These are phyloP conservation scores for Beta macrorhiza DNA, from an alignment of 179 eudicot genomes.

Conservation along the genomic window DNA sequence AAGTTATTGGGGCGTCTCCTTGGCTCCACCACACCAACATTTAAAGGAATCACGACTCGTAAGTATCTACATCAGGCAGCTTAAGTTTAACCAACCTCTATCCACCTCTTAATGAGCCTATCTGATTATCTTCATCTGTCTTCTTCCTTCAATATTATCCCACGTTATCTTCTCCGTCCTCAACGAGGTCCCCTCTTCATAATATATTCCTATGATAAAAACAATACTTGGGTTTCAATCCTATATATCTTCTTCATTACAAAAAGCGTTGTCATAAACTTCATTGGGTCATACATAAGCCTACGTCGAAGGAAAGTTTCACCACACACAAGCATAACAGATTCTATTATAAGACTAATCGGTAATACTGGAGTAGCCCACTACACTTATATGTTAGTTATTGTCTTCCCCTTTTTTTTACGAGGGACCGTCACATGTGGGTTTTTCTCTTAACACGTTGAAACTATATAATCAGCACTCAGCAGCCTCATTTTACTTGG, in stretches of 20 bases:
- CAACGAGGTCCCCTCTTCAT: not conserved
- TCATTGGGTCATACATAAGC: too few species aligned
- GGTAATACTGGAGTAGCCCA: too few species aligned
- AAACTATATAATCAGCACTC: too few species aligned
- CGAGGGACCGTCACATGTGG: too few species aligned
- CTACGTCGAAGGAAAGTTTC: too few species aligned
- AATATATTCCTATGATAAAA: not conserved
- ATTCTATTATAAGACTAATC: too few species aligned
- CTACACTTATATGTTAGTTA: too few species aligned
- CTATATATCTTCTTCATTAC: not conserved
- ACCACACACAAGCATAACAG: too few species aligned
- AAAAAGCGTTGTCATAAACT: not conserved
- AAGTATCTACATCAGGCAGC: not conserved
- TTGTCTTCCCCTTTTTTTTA: too few species aligned
- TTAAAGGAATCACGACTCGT: not conserved
- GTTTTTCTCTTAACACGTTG: too few species aligned
- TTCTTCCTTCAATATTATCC: not conserved
- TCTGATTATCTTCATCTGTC: not conserved
- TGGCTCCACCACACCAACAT: slow-evolving; percentile 4
- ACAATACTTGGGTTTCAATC: not conserved
- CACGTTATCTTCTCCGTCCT: not conserved
- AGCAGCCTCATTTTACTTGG: too few species aligned
- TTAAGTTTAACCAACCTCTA: not conserved
- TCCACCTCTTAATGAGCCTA: not conserved
- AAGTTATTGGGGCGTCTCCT: not conserved